Conservation (phyloP, 192 early-diverging fungal species). For the Kappamyces sp. region DNA sequence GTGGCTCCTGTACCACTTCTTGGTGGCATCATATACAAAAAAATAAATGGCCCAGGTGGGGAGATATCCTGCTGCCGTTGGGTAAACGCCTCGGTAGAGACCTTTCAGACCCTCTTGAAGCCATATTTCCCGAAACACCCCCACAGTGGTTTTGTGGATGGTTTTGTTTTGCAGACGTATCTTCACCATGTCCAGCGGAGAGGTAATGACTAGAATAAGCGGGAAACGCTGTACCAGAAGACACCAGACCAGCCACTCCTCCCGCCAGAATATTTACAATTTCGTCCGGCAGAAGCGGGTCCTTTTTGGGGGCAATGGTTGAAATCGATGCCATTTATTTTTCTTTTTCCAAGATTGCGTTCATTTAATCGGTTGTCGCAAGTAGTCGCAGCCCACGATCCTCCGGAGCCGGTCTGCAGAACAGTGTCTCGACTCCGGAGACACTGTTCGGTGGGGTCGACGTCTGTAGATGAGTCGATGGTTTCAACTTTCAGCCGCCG, state of each 20-base stretch:
- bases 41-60: conserved; percentile 92
- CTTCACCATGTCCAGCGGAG: conserved; percentile 93
- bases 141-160: conserved; percentile 37
- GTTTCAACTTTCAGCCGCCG: too few relatives aligned
- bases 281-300: too few relatives aligned
- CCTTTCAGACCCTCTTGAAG: conserved; percentile 78
- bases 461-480: too few relatives aligned
- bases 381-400: too few relatives aligned
- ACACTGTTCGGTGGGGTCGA: too few relatives aligned
- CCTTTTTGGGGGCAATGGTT: too few relatives aligned
- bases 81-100: conserved; percentile 81
- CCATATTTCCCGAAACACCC: conserved; percentile 67
- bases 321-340: too few relatives aligned
- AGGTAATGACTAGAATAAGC: conserved; percentile 26
- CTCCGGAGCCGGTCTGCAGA: too few relatives aligned
- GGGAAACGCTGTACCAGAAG: conserved; percentile 57
- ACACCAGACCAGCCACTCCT: conserved; percentile 48
- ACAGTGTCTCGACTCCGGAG: too few relatives aligned
- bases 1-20: conserved; percentile 25
- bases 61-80: conserved; percentile 82
- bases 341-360: too few relatives aligned
- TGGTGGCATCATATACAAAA: conserved; percentile 77
- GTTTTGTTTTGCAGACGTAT: conserved; percentile 83
- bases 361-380: too few relatives aligned
- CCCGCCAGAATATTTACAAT: too few relatives aligned